These are phyloP conservation scores for Leccinum arenicola DNA, from an alignment of 768 basidiomycete genomes.

Conservation along the genomic window DNA sequence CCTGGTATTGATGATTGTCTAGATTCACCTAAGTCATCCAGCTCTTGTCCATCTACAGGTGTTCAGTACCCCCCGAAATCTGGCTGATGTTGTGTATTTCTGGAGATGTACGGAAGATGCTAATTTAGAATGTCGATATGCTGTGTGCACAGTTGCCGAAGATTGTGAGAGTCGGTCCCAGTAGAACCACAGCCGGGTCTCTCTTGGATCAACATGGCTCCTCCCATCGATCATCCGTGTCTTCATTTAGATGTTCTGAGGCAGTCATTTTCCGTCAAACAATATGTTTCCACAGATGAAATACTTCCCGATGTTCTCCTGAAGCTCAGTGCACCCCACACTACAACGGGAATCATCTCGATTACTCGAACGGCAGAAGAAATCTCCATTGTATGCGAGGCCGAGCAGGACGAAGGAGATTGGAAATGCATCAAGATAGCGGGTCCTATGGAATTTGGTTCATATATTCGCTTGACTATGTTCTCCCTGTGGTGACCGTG, in stretches of 20 bases:
- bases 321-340: slow-evolving; percentile 29
- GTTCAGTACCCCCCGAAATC: slow-evolving; percentile 49
- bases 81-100: background rate
- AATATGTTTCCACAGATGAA: slow-evolving; percentile 33
- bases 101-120: background rate
- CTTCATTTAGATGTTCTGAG: slow-evolving; percentile 47
- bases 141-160: background rate
- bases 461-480: slow-evolving; percentile 2
- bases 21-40: slow-evolving; percentile 51
- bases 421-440: slow-evolving; percentile 63
- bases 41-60: slow-evolving; percentile 50
- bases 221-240: slow-evolving; percentile 44
- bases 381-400: slow-evolving; percentile 55
- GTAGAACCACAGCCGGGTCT: background rate
- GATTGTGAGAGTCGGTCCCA: background rate
- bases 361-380: slow-evolving; percentile 61
- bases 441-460: slow-evolving; percentile 68
- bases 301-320: slow-evolving; percentile 28
- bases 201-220: slow-evolving; percentile 31
- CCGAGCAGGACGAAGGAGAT: slow-evolving; percentile 36
- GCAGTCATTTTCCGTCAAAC: slow-evolving; percentile 44
- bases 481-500: background rate
- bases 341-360: slow-evolving; percentile 43
- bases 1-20: slow-evolving; percentile 1
- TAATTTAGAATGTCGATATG: background rate